Conservation (phyloP, 225 moss, liverwort and hornwort species). For the Sphagnum tenellum region DNA sequence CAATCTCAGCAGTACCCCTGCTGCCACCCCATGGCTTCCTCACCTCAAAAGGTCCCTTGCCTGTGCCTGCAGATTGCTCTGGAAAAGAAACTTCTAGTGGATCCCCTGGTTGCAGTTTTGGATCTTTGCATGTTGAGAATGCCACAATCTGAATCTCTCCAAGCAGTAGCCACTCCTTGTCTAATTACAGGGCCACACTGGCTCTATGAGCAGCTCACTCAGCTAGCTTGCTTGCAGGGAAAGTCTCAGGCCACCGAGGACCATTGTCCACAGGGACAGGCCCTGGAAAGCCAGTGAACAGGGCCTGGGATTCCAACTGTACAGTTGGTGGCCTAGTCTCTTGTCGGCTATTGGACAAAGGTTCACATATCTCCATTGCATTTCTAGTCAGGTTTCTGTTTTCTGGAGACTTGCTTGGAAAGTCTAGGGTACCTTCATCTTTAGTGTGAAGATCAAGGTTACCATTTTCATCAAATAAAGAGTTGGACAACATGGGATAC, state of each 20-base stretch:
- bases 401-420: too few species aligned
- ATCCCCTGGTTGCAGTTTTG: conserved; percentile 57
- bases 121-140: conserved; percentile 71
- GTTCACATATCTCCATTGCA: too few species aligned
- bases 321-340: too few species aligned
- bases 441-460: too few species aligned
- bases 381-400: too few species aligned
- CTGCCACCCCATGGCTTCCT: conserved; percentile 51
- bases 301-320: too few species aligned
- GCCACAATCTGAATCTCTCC: conserved; percentile 58
- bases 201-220: conserved; percentile 4
- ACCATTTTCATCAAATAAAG: too few species aligned
- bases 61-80: conserved; percentile 12
- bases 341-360: too few species aligned
- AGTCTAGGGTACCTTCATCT: too few species aligned
- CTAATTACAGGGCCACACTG: conserved; percentile 7
- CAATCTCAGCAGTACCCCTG: conserved; percentile 45
- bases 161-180: conserved; percentile 51
- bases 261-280: too few species aligned
- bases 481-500: too few species aligned
- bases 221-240: conserved; percentile 1
- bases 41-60: conserved; percentile 11
- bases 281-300: too few species aligned
- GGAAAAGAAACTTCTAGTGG: conserved; percentile 61
- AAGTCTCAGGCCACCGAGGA: conserved; percentile 1